Evolutionary conservation across 352 stramenopile species (phyloP), one percentile per base, ranked within the genome.

Genomic region (Phytophthora sp.): DNA sequence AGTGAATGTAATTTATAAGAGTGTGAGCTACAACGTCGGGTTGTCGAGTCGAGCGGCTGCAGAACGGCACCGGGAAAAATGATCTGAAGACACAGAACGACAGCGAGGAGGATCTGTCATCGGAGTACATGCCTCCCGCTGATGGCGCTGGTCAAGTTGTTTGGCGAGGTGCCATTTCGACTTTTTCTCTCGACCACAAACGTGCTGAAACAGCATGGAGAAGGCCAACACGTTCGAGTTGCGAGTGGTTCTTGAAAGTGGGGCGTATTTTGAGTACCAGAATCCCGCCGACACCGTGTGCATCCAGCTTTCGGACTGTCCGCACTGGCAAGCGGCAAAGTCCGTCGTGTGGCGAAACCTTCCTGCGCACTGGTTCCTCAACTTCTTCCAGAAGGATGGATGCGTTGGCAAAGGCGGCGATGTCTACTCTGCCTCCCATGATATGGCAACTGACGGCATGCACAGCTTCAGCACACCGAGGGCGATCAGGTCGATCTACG

Each of bases 1-100:
- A 62, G 9, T 56, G 45, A 61, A 64, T 72, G 63, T 72, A 71
- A 72, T 72, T 72, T 72, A 72, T 72, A 48, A 42, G 54, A 41
- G 20, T 61, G 31, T 55, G 27, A 46, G 12, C 21, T 28, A 45
- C 26, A 27, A 10, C 34, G n/a, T 5, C 12, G 27, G 2, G 31
- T 26, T 34, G 15, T 44, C 18, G 5, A 5, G 35, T 42, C 23
- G 35, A 24, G n/a, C 32, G 9, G 32, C 32, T 34, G 8, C 21
- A 41, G 21, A 26, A 31, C 39, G 42, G 51, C 35, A 58, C 37
- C 46, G 5, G 32, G 17, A 28, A 5, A 41, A 54, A 43, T 24
- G 46, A 41, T 59, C 26, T 51, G 38, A 37, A 44, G 8, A 4
- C 44, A 54, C 45, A 12, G 42, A 5, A 34, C 44, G 28, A 52